Percentiles rank a stretch among this genome's conserved stretches.
phyloP scores from a whole-genome alignment of 2,329 filamentous ascomycete genomes.

The Fusarium compactum region DNA sequence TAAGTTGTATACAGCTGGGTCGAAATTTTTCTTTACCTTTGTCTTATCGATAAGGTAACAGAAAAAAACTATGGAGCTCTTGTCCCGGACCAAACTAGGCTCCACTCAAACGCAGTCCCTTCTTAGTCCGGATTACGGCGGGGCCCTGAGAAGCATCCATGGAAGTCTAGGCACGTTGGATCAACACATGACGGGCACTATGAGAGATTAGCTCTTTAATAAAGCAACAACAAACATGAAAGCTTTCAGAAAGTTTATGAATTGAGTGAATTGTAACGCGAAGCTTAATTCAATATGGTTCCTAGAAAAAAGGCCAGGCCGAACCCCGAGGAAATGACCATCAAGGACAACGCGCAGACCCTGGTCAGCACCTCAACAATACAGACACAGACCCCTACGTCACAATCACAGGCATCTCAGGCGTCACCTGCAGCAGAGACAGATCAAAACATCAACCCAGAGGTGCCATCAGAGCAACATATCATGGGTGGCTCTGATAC shows the following conservation, averaged over 20 bases:
- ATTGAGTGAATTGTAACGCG: conserved; percentile 19
- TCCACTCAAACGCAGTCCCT: conserved; percentile 6
- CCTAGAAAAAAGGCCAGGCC: conserved; percentile 52
- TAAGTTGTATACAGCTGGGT: conserved; percentile 17
- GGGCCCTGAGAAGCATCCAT: conserved; percentile 16
- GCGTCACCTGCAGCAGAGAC: conserved; percentile 38
- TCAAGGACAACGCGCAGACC: conserved; percentile 26
- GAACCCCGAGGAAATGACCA: conserved; percentile 45
- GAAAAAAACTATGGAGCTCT: conserved; percentile 16
- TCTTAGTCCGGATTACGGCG: conserved; percentile 7
- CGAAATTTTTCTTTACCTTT: conserved; percentile 24
- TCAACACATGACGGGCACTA: conserved; percentile 37
- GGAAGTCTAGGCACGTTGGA: conserved; percentile 31
- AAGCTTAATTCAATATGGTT: conserved; percentile 44
- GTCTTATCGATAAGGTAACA: conserved; percentile 33
- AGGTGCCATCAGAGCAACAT: conserved; percentile 30
- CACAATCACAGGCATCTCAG: conserved; percentile 45
- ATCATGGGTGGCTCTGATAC: conserved; percentile 28
- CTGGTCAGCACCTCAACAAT: conserved; percentile 31
- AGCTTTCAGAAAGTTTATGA: background rate
- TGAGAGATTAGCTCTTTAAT: conserved; percentile 21
- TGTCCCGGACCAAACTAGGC: background rate
- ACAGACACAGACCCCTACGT: conserved; percentile 41
- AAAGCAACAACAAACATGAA: conserved; percentile 25
- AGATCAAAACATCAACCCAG: conserved; percentile 28